A percentile compares a stretch with the other conserved stretches of the same genome.
Conservation (phyloP, 2,329 filamentous ascomycete genomes). For the Waltergamsia citrina region DNA sequence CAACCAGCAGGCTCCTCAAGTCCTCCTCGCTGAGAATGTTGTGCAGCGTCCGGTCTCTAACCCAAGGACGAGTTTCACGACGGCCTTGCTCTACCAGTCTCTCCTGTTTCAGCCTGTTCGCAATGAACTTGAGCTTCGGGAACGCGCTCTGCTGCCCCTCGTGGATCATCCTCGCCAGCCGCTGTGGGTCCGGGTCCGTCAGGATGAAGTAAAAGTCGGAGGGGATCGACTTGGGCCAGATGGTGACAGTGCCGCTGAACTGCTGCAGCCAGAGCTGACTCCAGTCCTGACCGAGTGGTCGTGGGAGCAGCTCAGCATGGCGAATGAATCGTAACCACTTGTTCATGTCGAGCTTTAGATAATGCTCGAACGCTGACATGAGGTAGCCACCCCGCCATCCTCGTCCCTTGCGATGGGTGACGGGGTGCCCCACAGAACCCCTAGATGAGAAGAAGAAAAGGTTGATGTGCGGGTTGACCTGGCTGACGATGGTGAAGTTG, state of each 20-base stretch:
- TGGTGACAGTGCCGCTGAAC: slow-evolving; percentile 89
- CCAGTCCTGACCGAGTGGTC: slow-evolving; percentile 92
- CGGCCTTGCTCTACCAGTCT: slow-evolving; percentile 52
- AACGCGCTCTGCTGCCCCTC: slow-evolving; percentile 84
- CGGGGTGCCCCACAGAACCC: slow-evolving; percentile 82
- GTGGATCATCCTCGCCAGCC: slow-evolving; percentile 81
- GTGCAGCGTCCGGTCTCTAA: slow-evolving; percentile 43
- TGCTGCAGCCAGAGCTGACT: slow-evolving; percentile 92
- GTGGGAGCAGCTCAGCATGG: slow-evolving; percentile 82
- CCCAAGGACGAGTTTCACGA: slow-evolving; percentile 38
- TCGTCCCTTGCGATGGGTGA: slow-evolving; percentile 85
- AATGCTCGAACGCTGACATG: slow-evolving; percentile 85
- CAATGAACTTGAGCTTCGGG: slow-evolving; percentile 84
- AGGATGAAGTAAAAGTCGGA: slow-evolving; percentile 84
- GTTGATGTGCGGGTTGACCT: slow-evolving; percentile 96
- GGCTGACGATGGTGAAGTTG: slow-evolving; percentile 83
- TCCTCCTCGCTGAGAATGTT: slow-evolving; percentile 54
- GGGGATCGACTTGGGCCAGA: slow-evolving; percentile 77
- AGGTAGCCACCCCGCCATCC: slow-evolving; percentile 96
- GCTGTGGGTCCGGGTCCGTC: slow-evolving; percentile 65
- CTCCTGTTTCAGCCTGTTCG: slow-evolving; percentile 80
- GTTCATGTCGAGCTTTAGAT: slow-evolving; percentile 89
- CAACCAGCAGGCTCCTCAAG: slow-evolving; percentile 36
- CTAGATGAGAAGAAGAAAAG: slow-evolving; percentile 97
- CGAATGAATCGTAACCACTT: slow-evolving; percentile 96